phyloP scores from a whole-genome alignment of 2,329 filamentous ascomycete species.

The Fusarium protoensiforme region DNA sequence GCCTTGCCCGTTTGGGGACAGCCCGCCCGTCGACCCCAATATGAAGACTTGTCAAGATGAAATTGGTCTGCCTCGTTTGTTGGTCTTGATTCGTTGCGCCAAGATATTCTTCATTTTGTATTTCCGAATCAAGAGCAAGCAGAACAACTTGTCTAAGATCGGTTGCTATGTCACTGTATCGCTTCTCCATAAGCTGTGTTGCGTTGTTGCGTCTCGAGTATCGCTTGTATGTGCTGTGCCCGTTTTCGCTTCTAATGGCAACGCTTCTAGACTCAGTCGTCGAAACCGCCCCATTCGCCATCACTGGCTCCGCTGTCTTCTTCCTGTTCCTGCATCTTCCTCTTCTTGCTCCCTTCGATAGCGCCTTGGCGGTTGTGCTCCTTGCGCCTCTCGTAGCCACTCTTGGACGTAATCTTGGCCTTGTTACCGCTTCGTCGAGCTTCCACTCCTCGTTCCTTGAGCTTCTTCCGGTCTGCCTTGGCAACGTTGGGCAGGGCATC shows the following conservation, averaged over 20 bases:
- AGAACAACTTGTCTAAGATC: not conserved
- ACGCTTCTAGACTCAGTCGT: conserved; percentile 25
- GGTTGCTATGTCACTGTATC: not conserved
- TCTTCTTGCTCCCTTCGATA: conserved; percentile 69
- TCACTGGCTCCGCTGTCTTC: conserved; percentile 43
- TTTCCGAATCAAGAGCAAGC: not conserved
- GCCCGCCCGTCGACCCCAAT: not conserved
- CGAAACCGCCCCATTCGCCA: conserved; percentile 62
- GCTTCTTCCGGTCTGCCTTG: conserved; percentile 84
- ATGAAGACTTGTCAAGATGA: not conserved
- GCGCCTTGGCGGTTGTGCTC: conserved; percentile 75
- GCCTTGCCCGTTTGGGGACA: not conserved
- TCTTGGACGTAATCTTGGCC: conserved; percentile 84
- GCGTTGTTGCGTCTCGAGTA: not conserved
- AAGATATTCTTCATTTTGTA: conserved; percentile 9
- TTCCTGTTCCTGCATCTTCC: conserved; percentile 52
- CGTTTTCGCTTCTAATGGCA: not conserved
- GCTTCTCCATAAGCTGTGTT: not conserved
- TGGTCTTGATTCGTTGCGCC: not conserved
- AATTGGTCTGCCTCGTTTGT: conserved; percentile 1
- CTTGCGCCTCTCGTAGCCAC: conserved; percentile 76
- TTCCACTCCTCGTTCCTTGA: conserved; percentile 86
- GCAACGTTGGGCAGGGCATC: conserved; percentile 85
- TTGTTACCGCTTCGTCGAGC: conserved; percentile 62
- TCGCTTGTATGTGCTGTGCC: not conserved